These are phyloP conservation scores for Melampsora larici-populina DNA, from an alignment of 1,284 basidiomycete species.

Conservation along the genomic window DNA sequence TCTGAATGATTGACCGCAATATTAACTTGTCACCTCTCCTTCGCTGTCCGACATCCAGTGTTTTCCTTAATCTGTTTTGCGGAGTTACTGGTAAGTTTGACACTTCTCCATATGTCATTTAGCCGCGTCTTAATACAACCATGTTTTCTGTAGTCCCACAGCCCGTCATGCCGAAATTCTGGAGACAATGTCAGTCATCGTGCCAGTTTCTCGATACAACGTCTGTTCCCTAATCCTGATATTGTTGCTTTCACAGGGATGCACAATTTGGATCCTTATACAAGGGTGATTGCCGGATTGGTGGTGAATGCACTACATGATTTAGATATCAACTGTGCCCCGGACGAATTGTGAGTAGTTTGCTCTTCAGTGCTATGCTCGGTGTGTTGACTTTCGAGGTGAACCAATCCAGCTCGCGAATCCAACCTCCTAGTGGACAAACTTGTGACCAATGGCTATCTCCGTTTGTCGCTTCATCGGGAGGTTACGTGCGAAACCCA, in stretches of 20 bases:
- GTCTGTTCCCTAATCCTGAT: slow-evolving; percentile 63
- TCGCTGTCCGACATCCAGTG: background rate
- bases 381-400: slow-evolving; percentile 53
- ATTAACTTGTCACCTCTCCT: background rate
- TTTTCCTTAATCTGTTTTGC: slow-evolving; percentile 37
- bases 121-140: no score
- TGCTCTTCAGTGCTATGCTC: slow-evolving; percentile 74
- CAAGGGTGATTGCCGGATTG: slow-evolving; percentile 59
- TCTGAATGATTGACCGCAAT: background rate
- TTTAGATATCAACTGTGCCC: slow-evolving; percentile 65
- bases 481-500: slow-evolving; percentile 65
- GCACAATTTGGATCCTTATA: slow-evolving; percentile 45
- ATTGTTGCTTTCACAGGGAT: slow-evolving; percentile 51
- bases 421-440: slow-evolving; percentile 39
- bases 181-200: slow-evolving; percentile 62
- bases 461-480: slow-evolving; percentile 7
- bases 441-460: slow-evolving; percentile 34
- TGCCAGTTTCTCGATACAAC: slow-evolving; percentile 54
- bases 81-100: no score
- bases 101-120: no score
- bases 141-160: no score
- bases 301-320: slow-evolving; percentile 76
- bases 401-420: slow-evolving; percentile 61
- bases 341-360: slow-evolving; percentile 68
- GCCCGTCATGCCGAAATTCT: slow-evolving; percentile 61